Percentiles rank a stretch among this genome's conserved stretches.
Evolutionary conservation across 768 basidiomycete genomes (phyloP).

Genomic region (Lentinula guzmanii): DNA sequence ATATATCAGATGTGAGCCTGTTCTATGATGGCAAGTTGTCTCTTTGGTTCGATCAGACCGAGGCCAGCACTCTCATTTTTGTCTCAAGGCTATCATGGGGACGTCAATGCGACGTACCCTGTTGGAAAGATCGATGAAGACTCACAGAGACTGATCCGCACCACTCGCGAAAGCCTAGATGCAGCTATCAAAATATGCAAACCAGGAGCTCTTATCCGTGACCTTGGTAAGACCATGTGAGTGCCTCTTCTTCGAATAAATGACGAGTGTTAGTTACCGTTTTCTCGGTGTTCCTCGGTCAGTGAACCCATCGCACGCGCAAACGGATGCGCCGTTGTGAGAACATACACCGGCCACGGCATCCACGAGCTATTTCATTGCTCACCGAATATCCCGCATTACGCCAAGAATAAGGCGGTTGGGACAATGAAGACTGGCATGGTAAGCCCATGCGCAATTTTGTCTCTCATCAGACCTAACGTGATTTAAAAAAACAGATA

Average conservation of each 20-base stretch:
- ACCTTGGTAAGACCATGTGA: conserved; percentile 82
- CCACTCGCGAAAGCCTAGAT: conserved; percentile 78
- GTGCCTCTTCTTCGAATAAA: conserved; percentile 20
- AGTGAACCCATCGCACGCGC: conserved; percentile 83
- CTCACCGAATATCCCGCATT: conserved; percentile 88
- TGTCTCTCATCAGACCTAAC: conserved; percentile 1
- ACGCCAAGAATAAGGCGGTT: conserved; percentile 89
- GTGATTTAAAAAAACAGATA: conserved; percentile 27
- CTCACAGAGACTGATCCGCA: conserved; percentile 73
- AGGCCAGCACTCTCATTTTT: not conserved
- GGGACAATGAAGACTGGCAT: conserved; percentile 93
- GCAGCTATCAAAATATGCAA: conserved; percentile 91
- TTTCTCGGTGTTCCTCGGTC: not conserved
- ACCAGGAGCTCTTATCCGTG: conserved; percentile 86
- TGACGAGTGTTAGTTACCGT: conserved; percentile 4
- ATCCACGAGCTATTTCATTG: conserved; percentile 83
- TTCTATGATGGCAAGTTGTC: conserved; percentile 61
- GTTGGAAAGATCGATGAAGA: conserved; percentile 84
- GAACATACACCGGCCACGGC: conserved; percentile 90
- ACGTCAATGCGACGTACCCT: conserved; percentile 91
- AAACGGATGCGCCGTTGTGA: conserved; percentile 85
- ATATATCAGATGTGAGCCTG: conserved; percentile 60
- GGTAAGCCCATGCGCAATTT: conserved; percentile 39
- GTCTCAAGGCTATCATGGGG: conserved; percentile 75
- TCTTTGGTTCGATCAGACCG: conserved; percentile 1